A percentile compares a stretch with the other conserved stretches of the same genome.
Conservation (phyloP, 2,329 filamentous ascomycete species). For the Pseudopyricularia javanii region DNA sequence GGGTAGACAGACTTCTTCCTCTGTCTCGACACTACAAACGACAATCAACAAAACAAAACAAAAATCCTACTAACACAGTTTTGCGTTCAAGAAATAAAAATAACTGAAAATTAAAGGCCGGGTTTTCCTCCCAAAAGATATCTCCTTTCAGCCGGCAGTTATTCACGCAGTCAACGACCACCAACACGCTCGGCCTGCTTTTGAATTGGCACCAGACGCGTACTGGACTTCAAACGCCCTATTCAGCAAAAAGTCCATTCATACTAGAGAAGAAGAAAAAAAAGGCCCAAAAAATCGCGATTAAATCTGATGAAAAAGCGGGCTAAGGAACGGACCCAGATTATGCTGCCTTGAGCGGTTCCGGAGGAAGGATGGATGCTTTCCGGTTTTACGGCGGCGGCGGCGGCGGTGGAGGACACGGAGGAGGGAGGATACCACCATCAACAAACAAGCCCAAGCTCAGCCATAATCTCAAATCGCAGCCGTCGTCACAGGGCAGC, state of each 20-base stretch:
- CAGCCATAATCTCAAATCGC: not conserved
- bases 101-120: not conserved
- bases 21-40: too few relatives aligned
- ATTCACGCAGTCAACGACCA: too few relatives aligned
- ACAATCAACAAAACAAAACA: not conserved
- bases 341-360: not conserved
- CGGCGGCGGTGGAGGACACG: not conserved
- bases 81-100: not conserved
- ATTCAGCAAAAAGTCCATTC: not conserved
- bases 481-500: not conserved
- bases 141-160: too few relatives aligned
- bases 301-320: not conserved
- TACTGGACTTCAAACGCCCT: too few relatives aligned
- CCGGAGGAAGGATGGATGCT: not conserved
- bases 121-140: too few relatives aligned
- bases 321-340: not conserved
- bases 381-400: not conserved
- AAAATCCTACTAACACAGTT: not conserved
- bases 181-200: not conserved
- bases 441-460: not conserved
- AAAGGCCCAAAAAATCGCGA: not conserved
- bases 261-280: not conserved
- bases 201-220: not conserved
- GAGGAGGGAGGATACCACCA: not conserved
- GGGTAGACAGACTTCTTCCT: too few relatives aligned